These are phyloP conservation scores for Plasmopara muralis DNA, from an alignment of 352 stramenopile species.

Conservation along the genomic window DNA sequence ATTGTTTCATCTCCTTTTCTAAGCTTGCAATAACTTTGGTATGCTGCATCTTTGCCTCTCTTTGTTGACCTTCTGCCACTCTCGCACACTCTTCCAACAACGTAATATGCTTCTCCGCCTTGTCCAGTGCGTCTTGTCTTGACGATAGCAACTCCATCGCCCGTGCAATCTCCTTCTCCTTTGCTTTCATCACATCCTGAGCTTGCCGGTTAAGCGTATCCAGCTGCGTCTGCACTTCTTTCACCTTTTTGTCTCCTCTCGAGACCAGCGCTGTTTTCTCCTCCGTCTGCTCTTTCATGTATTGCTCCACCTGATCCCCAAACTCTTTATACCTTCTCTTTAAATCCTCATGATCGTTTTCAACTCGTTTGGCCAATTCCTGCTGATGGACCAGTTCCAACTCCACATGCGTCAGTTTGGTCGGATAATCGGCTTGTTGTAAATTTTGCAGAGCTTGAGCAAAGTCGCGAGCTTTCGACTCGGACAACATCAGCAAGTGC, in stretches of 20 bases:
- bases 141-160: constrained; percentile 51
- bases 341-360: constrained; percentile 53
- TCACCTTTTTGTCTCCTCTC: constrained; percentile 30
- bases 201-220: constrained; percentile 28
- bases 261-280: constrained; percentile 33
- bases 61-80: constrained; percentile 24
- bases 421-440: constrained; percentile 42
- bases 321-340: constrained; percentile 70
- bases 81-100: constrained; percentile 33
- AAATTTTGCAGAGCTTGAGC: constrained; percentile 32
- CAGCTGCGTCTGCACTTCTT: constrained; percentile 33
- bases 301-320: constrained; percentile 58
- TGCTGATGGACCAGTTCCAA: constrained; percentile 36
- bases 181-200: constrained; percentile 39
- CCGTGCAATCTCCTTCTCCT: constrained; percentile 46
- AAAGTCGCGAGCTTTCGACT: constrained; percentile 43
- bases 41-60: constrained; percentile 38
- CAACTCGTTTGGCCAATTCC: constrained; percentile 22
- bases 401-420: constrained; percentile 43
- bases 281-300: constrained; percentile 64
- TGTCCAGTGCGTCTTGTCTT: constrained; percentile 42
- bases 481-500: constrained; percentile 41
- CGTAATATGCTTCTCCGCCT: constrained; percentile 44
- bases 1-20: constrained; percentile 54
- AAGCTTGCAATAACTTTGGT: constrained; percentile 33